phyloP scores from a whole-genome alignment of 176 grass and related monocot genomes.

The Triticum urartu region DNA sequence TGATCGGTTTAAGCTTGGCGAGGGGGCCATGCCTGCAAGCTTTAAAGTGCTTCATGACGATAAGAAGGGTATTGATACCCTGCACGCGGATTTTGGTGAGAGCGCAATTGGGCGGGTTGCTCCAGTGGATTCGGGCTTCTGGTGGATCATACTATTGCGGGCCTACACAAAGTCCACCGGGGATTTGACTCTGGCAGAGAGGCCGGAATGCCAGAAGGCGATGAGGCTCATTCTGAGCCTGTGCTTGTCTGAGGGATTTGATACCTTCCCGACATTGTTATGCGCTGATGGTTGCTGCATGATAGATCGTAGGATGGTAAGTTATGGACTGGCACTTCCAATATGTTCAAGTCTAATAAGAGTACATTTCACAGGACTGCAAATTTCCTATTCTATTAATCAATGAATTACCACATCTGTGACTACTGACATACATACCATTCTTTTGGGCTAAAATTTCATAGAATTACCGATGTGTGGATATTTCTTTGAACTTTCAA shows the following conservation, averaged over 20 bases:
- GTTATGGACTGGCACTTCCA: neutral
- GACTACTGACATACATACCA: neutral
- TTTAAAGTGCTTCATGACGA: constrained; percentile 74
- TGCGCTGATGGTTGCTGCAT: constrained; percentile 68
- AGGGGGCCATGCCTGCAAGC: constrained; percentile 76
- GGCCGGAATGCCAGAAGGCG: constrained; percentile 67
- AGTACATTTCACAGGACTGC: neutral
- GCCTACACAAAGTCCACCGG: constrained; percentile 72
- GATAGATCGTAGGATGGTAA: constrained; percentile 85
- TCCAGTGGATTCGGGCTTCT: constrained; percentile 57
- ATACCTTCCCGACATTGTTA: constrained; percentile 64
- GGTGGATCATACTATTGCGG: constrained; percentile 78
- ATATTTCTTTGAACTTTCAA: neutral
- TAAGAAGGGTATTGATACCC: constrained; percentile 51
- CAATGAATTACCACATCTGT: neutral
- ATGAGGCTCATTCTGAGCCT: constrained; percentile 73
- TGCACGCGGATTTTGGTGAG: constrained; percentile 72
- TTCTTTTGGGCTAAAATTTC: neutral
- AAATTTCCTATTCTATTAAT: neutral
- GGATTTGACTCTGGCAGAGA: constrained; percentile 58
- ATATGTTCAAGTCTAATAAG: neutral
- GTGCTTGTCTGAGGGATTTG: constrained; percentile 65
- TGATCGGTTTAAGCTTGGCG: constrained; percentile 71
- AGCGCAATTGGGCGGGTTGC: constrained; percentile 70
- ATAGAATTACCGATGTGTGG: neutral